phyloP scores from a whole-genome alignment of 2,329 filamentous ascomycete species.

The Sporothrix humicola region DNA sequence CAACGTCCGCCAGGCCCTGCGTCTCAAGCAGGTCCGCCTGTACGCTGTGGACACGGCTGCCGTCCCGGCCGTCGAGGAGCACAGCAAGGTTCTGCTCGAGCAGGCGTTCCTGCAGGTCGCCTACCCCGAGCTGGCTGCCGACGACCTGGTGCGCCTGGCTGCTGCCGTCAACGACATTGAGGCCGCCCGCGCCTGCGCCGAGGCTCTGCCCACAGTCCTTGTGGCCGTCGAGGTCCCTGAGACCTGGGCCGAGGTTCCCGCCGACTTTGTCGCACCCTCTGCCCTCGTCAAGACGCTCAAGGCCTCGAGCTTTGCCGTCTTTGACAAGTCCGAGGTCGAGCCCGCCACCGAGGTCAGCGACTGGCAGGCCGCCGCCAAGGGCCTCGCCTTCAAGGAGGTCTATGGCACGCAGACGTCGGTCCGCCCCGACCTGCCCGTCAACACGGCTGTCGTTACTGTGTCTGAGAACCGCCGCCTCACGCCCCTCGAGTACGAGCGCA shows the following conservation, averaged over 20 bases:
- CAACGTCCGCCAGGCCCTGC: conserved; percentile 71
- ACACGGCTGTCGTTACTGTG: conserved; percentile 86
- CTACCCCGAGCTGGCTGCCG: conserved; percentile 66
- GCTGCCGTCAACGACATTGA: conserved; percentile 57
- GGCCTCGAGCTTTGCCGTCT: conserved; percentile 80
- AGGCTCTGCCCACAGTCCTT: conserved; percentile 72
- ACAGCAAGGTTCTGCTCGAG: conserved; percentile 71
- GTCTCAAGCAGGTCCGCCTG: conserved; percentile 72
- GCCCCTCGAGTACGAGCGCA: conserved; percentile 86
- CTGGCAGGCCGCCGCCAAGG: conserved; percentile 87
- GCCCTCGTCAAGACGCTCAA: conserved; percentile 68
- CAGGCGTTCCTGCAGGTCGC: conserved; percentile 83
- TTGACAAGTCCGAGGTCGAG: conserved; percentile 77
- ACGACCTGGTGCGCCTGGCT: conserved; percentile 70
- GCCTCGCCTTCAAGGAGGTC: conserved; percentile 91
- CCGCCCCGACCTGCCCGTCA: conserved; percentile 82
- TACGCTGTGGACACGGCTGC: conserved; percentile 75
- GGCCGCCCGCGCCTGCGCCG: conserved; percentile 56
- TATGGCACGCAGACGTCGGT: conserved; percentile 76
- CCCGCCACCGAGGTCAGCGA: conserved; percentile 68
- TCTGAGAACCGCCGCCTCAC: conserved; percentile 96
- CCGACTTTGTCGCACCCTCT: conserved; percentile 57
- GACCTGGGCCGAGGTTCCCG: conserved; percentile 75
- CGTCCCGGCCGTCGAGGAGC: conserved; percentile 70
- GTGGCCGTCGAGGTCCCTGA: conserved; percentile 76